Evolutionary conservation across 345 rosid species (phyloP).

Genomic region (Alliaria petiolata): DNA sequence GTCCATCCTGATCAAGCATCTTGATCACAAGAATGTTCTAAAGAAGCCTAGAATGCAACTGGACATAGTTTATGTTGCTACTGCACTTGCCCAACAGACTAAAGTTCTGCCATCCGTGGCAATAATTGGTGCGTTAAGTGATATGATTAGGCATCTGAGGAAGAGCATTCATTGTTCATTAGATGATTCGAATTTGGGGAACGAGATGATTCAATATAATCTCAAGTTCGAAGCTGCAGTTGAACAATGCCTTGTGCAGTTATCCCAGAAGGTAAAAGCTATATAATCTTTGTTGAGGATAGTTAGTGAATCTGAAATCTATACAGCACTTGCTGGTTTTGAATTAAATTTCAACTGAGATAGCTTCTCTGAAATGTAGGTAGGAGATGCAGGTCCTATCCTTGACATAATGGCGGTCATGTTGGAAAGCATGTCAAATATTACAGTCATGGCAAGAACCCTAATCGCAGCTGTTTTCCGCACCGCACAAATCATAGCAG

Average conservation of each 20-base stretch:
- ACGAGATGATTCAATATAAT: conserved; percentile 57
- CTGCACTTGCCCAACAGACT: conserved; percentile 51
- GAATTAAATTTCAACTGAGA: conserved; percentile 20
- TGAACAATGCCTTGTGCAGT: conserved; percentile 62
- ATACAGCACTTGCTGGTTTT: not conserved
- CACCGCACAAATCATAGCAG: conserved; percentile 68
- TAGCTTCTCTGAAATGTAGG: conserved; percentile 35
- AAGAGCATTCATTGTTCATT: conserved; percentile 69
- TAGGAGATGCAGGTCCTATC: conserved; percentile 83
- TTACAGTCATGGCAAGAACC: conserved; percentile 63
- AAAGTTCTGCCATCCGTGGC: conserved; percentile 54
- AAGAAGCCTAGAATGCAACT: conserved; percentile 67
- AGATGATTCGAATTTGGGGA: conserved; percentile 63
- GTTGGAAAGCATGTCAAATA: conserved; percentile 72
- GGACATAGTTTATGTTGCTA: conserved; percentile 53
- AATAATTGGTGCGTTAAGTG: conserved; percentile 65
- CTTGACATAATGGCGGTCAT: conserved; percentile 80
- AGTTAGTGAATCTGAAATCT: no score
- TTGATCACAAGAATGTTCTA: conserved; percentile 68
- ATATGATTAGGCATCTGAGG: conserved; percentile 70
- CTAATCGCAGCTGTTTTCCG: conserved; percentile 56
- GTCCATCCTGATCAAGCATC: conserved; percentile 66
- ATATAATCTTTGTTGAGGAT: not conserved
- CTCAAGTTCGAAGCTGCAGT: conserved; percentile 51
- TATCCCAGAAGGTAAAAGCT: conserved; percentile 52